Conservation (phyloP, 768 basidiomycete genomes). For the Hypholoma fasciculare region DNA sequence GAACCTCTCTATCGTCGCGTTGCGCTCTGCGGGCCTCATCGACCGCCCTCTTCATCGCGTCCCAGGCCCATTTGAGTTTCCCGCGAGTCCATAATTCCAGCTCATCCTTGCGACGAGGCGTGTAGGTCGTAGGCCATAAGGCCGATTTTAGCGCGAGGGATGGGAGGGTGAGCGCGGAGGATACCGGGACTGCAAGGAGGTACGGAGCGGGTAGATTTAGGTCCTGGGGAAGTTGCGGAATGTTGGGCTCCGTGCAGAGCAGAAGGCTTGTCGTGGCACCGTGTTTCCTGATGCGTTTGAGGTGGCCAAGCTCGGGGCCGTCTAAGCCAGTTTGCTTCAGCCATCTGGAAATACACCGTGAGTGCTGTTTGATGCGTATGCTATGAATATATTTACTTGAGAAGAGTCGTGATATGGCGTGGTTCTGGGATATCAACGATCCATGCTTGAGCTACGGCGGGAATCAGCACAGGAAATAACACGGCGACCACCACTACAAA, state of each 20-base stretch:
- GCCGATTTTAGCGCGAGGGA: slow-evolving; percentile 67
- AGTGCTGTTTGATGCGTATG: background rate
- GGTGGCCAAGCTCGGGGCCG: slow-evolving; percentile 61
- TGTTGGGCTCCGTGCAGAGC: slow-evolving; percentile 35
- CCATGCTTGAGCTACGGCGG: slow-evolving; percentile 65
- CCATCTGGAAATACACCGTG: slow-evolving; percentile 51
- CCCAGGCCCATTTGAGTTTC: slow-evolving; percentile 72
- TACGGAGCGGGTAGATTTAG: slow-evolving; percentile 54
- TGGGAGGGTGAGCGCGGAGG: slow-evolving; percentile 63
- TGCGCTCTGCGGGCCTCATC: slow-evolving; percentile 47
- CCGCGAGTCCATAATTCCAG: slow-evolving; percentile 65
- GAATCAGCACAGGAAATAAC: background rate
- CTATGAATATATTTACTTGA: slow-evolving; percentile 46
- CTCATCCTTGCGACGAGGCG: slow-evolving; percentile 69
- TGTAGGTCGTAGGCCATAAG: slow-evolving; percentile 86
- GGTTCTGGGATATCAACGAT: slow-evolving; percentile 71
- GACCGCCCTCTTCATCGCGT: slow-evolving; percentile 59
- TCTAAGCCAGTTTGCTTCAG: slow-evolving; percentile 64
- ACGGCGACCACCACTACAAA: no score
- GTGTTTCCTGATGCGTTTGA: slow-evolving; percentile 74
- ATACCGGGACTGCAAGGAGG: slow-evolving; percentile 58
- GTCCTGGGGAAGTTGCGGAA: slow-evolving; percentile 52
- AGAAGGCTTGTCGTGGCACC: slow-evolving; percentile 51
- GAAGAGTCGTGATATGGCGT: slow-evolving; percentile 55
- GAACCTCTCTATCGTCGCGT: slow-evolving; percentile 56